These are phyloP conservation scores for Diphasiastrum complanatum DNA, from an alignment of 83 land plant species.

Conservation along the genomic window DNA sequence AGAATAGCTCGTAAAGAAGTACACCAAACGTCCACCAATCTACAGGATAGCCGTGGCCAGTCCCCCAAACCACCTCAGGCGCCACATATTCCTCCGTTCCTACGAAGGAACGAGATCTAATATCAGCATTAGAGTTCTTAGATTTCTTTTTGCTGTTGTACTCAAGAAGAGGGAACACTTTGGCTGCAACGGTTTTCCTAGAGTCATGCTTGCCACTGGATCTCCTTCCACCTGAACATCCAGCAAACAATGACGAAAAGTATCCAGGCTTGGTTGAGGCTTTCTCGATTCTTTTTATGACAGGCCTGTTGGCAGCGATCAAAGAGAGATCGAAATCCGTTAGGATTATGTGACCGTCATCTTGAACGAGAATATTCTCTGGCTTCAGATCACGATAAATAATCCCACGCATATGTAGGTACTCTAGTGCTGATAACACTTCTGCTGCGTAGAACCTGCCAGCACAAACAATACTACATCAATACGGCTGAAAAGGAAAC, in stretches of 20 bases:
- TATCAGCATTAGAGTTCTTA: background rate
- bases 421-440: slow-evolving; percentile 5
- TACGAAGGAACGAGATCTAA: slow-evolving; percentile 2
- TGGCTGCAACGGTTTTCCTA: background rate
- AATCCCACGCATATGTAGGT: background rate
- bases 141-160: background rate
- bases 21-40: slow-evolving; percentile 13
- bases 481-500: background rate
- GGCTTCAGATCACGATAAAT: slow-evolving; percentile 9
- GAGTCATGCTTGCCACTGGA: background rate
- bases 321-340: slow-evolving; percentile 14
- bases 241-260: too few relatives aligned
- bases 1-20: slow-evolving; percentile 4
- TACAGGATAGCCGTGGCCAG: slow-evolving; percentile 3
- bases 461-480: background rate
- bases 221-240: background rate
- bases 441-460: slow-evolving; percentile 15
- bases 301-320: background rate
- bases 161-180: background rate
- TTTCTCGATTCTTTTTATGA: background rate
- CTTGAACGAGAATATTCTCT: slow-evolving; percentile 7
- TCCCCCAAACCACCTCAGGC: slow-evolving; percentile 5
- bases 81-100: slow-evolving; percentile 17
- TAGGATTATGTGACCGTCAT: slow-evolving; percentile 12
- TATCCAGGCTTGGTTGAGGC: background rate